A percentile compares a stretch with the other conserved stretches of the same genome.
phyloP scores from a whole-genome alignment of 306 rosid species.

The Mimosa pudica region DNA sequence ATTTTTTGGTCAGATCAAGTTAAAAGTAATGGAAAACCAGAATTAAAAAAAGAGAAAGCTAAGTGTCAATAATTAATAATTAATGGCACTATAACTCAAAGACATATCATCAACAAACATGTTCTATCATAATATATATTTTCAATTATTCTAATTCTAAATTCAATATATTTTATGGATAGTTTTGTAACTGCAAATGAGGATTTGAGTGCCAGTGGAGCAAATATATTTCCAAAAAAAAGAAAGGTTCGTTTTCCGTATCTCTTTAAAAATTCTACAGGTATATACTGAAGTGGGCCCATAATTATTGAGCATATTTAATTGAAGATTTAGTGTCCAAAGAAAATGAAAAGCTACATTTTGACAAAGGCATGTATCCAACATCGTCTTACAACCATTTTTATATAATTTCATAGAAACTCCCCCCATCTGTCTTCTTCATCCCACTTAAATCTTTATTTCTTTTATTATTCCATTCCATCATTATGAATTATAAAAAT shows the following conservation, averaged over 20 bases:
- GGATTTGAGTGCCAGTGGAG: not conserved
- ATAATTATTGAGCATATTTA: slow-evolving; percentile 30
- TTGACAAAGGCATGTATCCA: not conserved
- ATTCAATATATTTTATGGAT: not conserved
- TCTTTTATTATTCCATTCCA: not conserved
- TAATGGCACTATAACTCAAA: too few species aligned
- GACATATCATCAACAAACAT: too few species aligned
- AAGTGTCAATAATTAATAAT: too few species aligned
- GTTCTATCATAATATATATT: too few species aligned
- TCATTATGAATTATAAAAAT: not conserved
- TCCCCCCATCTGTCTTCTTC: not conserved
- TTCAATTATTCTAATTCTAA: too few species aligned
- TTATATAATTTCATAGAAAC: not conserved
- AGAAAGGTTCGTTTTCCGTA: not conserved
- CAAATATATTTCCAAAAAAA: not conserved
- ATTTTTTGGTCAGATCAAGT: too few species aligned
- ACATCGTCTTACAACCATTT: not conserved
- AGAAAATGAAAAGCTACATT: not conserved
- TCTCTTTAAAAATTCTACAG: not conserved
- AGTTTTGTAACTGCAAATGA: slow-evolving; percentile 17
- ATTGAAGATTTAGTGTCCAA: not conserved
- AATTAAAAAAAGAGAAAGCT: too few species aligned
- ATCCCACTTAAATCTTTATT: not conserved
- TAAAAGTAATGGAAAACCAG: too few species aligned
- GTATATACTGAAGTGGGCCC: slow-evolving; percentile 11